Evolutionary conservation across 805 yeast genomes (phyloP).

Genomic region (Pichia deserticola): DNA sequence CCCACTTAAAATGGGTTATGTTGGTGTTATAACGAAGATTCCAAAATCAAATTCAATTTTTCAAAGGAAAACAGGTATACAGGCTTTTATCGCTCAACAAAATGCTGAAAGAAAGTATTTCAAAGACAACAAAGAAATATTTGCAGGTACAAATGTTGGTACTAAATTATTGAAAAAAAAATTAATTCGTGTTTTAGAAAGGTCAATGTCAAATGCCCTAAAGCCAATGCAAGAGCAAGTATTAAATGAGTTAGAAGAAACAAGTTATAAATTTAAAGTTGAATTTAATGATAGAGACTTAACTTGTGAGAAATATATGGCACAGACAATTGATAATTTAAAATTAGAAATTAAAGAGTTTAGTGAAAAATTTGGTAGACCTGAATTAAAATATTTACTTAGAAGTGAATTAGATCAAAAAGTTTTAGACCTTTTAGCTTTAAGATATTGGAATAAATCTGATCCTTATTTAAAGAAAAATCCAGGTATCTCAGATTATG

Average conservation of each 20-base stretch:
- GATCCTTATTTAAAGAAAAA: constrained; percentile 18
- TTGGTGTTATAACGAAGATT: constrained; percentile 89
- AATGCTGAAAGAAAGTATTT: constrained; percentile 60
- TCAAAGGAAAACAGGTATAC: constrained; percentile 47
- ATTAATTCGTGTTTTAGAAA: constrained; percentile 79
- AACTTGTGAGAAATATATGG: constrained; percentile 90
- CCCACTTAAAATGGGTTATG: constrained; percentile 94
- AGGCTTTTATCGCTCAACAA: constrained; percentile 61
- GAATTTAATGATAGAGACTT: constrained; percentile 92
- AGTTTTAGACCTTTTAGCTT: constrained; percentile 79
- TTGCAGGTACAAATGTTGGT: constrained; percentile 62
- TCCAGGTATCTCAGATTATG: constrained; percentile 11
- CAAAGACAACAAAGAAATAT: constrained; percentile 51
- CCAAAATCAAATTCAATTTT: constrained; percentile 42
- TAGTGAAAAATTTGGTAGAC: constrained; percentile 72
- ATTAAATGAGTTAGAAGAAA: constrained; percentile 87
- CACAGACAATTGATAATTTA: constrained; percentile 82
- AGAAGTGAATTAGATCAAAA: constrained; percentile 84
- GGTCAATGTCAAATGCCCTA: constrained; percentile 81
- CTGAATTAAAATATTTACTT: constrained; percentile 69
- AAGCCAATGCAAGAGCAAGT: constrained; percentile 83
- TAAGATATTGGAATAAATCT: constrained; percentile 85
- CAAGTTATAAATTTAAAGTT: constrained; percentile 87
- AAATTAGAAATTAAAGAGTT: constrained; percentile 84
- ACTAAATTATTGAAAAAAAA: constrained; percentile 69